phyloP scores from a whole-genome alignment of 108 stramenopile genomes.

The Cylindrotheca closterium region DNA sequence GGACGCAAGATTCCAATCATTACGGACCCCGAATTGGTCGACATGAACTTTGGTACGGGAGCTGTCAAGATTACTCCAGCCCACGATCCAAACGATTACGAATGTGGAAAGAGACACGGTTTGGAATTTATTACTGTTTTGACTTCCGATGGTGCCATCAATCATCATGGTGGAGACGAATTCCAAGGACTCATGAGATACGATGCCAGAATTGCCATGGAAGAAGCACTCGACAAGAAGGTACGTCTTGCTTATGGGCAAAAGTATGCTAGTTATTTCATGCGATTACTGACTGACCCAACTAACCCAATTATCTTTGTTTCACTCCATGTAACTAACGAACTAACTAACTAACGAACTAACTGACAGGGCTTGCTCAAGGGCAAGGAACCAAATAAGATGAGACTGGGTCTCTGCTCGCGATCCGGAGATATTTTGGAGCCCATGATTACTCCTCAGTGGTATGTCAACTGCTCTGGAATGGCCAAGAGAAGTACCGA shows the following conservation, averaged over 20 bases:
- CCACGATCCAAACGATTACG: slow-evolving; percentile 99
- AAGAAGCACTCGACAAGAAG: slow-evolving; percentile 92
- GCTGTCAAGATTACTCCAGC: slow-evolving; percentile 99
- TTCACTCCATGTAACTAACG: slow-evolving; percentile 1
- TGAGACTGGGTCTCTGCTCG: slow-evolving; percentile 96
- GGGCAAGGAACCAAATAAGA: slow-evolving; percentile 96
- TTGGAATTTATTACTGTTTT: slow-evolving; percentile 93
- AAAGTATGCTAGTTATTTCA: too few relatives aligned
- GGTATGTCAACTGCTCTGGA: slow-evolving; percentile 95
- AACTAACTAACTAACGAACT: slow-evolving; percentile 1
- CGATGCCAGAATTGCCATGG: slow-evolving; percentile 96
- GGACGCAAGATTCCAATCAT: slow-evolving; percentile 93
- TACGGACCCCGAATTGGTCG: slow-evolving; percentile 90
- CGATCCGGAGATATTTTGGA: slow-evolving; percentile 98
- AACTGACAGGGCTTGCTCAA: slow-evolving; percentile 74
- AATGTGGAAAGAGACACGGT: slow-evolving; percentile 94
- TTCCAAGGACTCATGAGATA: slow-evolving; percentile 98
- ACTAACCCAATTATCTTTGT: neutral
- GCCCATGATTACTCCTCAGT: slow-evolving; percentile 99
- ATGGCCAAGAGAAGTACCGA: slow-evolving; percentile 95
- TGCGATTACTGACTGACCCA: too few relatives aligned
- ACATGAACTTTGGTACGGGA: slow-evolving; percentile 99
- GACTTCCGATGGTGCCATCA: slow-evolving; percentile 91
- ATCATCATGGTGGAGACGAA: slow-evolving; percentile 73
- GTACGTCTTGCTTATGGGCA: slow-evolving; percentile 23